These are phyloP conservation scores for Malassezia sp. DNA, from an alignment of 1,284 basidiomycete genomes.

Conservation along the genomic window DNA sequence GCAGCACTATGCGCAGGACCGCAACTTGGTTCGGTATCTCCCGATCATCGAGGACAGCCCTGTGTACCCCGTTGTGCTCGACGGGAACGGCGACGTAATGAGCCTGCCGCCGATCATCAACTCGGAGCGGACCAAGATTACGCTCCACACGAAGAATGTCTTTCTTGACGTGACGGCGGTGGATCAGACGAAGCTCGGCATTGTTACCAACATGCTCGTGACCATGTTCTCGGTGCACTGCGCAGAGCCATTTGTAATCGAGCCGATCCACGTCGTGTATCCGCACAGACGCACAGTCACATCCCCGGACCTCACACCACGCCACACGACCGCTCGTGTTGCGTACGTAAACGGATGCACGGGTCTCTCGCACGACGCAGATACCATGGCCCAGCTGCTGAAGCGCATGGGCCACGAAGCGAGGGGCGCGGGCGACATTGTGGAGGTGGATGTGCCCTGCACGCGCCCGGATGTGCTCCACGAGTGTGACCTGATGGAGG, in stretches of 20 bases:
- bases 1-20: conserved; percentile 64
- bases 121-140: conserved; percentile 72
- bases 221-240: conserved; percentile 98
- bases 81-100: conserved; percentile 69
- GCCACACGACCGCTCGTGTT: conserved; percentile 62
- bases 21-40: conserved; percentile 77
- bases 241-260: conserved; percentile 62
- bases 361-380: conserved; percentile 60
- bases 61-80: conserved; percentile 96
- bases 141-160: conserved; percentile 80
- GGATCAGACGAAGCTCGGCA: conserved; percentile 91
- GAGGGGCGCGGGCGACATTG: conserved; percentile 53
- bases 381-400: conserved; percentile 59
- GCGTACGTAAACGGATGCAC: conserved; percentile 94
- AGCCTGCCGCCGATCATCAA: conserved; percentile 85
- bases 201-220: conserved; percentile 84
- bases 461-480: conserved; percentile 94
- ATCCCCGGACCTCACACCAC: conserved; percentile 68
- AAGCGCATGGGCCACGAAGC: conserved; percentile 57
- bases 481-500: conserved; percentile 97
- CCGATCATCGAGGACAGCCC: conserved; percentile 87
- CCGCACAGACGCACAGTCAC: conserved; percentile 58
- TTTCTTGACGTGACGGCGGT: conserved; percentile 96
- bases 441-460: conserved; percentile 68
- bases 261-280: conserved; percentile 39